Percentiles rank a stretch among this genome's conserved stretches.
Conservation (phyloP, 2,329 filamentous ascomycete genomes). For the Achaetomium macrosporum region DNA sequence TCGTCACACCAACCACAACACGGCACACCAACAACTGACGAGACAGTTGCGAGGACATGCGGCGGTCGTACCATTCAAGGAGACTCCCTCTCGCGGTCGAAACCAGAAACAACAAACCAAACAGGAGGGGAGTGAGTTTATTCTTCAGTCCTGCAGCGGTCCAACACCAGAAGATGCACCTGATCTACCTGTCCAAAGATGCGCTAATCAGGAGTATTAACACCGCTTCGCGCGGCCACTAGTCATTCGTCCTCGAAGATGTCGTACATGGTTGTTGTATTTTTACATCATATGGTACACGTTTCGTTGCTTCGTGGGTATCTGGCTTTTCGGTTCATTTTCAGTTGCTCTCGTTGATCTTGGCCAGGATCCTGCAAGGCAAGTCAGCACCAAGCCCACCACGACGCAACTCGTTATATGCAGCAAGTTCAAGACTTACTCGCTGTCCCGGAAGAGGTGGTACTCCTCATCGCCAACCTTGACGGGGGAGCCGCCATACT, state of each 20-base stretch:
- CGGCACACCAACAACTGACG: too few species aligned
- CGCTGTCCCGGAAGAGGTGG: slow-evolving; percentile 92
- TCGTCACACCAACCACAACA: too few species aligned
- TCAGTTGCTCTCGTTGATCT: slow-evolving; percentile 86
- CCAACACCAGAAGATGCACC: neutral
- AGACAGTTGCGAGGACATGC: too few species aligned
- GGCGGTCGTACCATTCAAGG: too few species aligned
- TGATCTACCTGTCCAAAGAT: neutral
- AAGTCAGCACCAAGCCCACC: slow-evolving; percentile 16
- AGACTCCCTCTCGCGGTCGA: too few species aligned
- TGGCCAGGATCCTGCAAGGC: slow-evolving; percentile 74
- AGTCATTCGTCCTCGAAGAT: neutral
- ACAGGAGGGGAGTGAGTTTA: slow-evolving; percentile 9
- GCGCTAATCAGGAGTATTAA: slow-evolving; percentile 16
- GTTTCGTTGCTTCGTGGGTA: slow-evolving; percentile 24
- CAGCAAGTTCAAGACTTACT: slow-evolving; percentile 58
- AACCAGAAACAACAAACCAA: neutral
- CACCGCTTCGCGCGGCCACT: slow-evolving; percentile 10
- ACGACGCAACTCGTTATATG: neutral
- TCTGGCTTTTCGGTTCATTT: slow-evolving; percentile 20
- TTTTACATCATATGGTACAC: slow-evolving; percentile 30
- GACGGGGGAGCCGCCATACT: slow-evolving; percentile 91
- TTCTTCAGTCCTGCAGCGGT: neutral
- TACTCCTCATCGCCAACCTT: slow-evolving; percentile 98
- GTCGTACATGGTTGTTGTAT: slow-evolving; percentile 17